These are phyloP conservation scores for Lipomyces kockii DNA, from an alignment of 805 yeast species.

Conservation along the genomic window DNA sequence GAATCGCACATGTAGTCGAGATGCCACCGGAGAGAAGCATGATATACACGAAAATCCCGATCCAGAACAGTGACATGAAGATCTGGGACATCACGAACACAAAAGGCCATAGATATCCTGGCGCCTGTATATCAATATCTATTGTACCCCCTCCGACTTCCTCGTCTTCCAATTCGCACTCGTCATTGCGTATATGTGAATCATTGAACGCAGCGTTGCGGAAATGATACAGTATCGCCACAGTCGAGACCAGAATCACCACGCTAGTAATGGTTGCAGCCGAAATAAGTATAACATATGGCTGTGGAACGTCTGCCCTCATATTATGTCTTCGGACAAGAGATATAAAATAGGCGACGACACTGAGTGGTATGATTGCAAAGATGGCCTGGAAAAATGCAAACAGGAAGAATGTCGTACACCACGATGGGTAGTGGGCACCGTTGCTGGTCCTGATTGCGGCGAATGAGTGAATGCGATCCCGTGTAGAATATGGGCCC, in stretches of 20 bases:
- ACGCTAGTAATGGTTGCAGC: slow-evolving; percentile 9
- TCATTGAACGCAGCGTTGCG: slow-evolving; percentile 2
- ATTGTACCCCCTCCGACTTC: not conserved
- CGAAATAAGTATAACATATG: slow-evolving; percentile 18
- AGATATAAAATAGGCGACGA: slow-evolving; percentile 24
- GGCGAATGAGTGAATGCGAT: not conserved
- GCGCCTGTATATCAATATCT: slow-evolving; percentile 3
- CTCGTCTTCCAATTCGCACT: slow-evolving; percentile 11
- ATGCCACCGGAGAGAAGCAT: slow-evolving; percentile 31
- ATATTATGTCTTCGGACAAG: slow-evolving; percentile 5
- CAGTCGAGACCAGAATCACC: slow-evolving; percentile 9
- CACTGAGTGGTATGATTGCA: slow-evolving; percentile 20
- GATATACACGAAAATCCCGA: slow-evolving; percentile 25
- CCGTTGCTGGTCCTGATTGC: not conserved
- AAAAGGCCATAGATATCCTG: slow-evolving; percentile 19
- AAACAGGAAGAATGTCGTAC: slow-evolving; percentile 21
- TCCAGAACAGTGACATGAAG: slow-evolving; percentile 23
- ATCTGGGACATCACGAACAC: slow-evolving; percentile 21
- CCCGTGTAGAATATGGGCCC: not conserved
- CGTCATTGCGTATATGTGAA: not conserved
- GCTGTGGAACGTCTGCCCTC: slow-evolving; percentile 9
- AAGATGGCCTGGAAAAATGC: slow-evolving; percentile 27
- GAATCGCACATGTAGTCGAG: slow-evolving; percentile 28
- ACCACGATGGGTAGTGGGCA: slow-evolving; percentile 26
- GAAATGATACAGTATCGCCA: slow-evolving; percentile 10